Base-by-base conservation (phyloP, 1,284 basidiomycete species). In the Singerocomus inundabilis region DNA sequence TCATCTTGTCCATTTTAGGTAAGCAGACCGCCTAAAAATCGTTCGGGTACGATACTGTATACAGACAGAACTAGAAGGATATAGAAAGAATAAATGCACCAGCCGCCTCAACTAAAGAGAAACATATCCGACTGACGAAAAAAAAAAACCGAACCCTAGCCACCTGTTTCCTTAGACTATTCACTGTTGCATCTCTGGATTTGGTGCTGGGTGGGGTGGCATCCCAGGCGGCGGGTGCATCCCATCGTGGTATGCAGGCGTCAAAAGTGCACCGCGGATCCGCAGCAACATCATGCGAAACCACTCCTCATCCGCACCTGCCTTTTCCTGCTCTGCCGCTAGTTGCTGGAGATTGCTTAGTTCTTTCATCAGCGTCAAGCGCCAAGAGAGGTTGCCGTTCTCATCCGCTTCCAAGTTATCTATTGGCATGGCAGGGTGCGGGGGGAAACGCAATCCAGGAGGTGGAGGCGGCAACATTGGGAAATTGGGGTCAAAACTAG, bases 221-320 rank as follows among this genome's bases (percentile, higher is more conserved):
- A 66, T 70, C 21, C 64, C 77, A 16, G 78, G 76, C 49, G 81
- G 76, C 49, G 81, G 77, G 45, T 82, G 80, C 71, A 81, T 77
- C 50, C 79, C 80, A 29, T 71, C 72, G 28, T 80, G 81, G 56
- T 81, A 82, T 62, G 81, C 75, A 37, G 73, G 75, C 31, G 83
- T 77, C 77, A 89, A 79, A 60, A 90, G 73, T 13, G 82, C 83
- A 37, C 76, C 77, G 46, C 88, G 74, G 45, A 90, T 79, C 24
- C 86, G 80, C 61, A 85, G 76, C 10, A 89, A 63, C 88, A 91
- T 91, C 78, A 86, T 84, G 55, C 84, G 74, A 59, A 84, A 91
- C 88, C 88, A 91, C 54, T 91, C 88, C 45, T 80, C 81, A 47
- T 86, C 85, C 1, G 78, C 83, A 30, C 83, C 84, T 18, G 81